These are phyloP conservation scores for Pseudotulostoma volvatum DNA, from an alignment of 495 filamentous ascomycete genomes.

Conservation along the genomic window DNA sequence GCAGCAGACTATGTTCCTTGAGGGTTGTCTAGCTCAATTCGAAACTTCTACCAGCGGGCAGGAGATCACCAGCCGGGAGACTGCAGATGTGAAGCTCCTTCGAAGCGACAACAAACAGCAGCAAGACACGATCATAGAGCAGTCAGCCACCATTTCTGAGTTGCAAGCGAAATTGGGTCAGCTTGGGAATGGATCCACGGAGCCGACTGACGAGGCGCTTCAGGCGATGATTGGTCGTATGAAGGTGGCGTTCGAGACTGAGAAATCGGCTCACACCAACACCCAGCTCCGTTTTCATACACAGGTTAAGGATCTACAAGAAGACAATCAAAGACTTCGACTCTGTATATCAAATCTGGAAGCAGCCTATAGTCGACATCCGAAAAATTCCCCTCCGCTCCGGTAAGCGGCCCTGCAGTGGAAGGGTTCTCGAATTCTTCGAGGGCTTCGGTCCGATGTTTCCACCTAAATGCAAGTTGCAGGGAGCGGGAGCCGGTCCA, in stretches of 20 bases:
- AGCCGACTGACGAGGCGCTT: not conserved
- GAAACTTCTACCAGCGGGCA: not conserved
- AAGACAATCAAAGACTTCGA: not conserved
- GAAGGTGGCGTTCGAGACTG: not conserved
- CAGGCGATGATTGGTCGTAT: not conserved
- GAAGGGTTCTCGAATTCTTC: too few species aligned
- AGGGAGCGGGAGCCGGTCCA: too few species aligned
- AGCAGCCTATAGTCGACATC: not conserved
- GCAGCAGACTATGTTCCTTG: not conserved
- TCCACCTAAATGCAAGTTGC: too few species aligned
- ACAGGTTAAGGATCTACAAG: not conserved
- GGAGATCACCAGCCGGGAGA: not conserved
- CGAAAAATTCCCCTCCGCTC: not conserved
- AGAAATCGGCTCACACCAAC: not conserved
- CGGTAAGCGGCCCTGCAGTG: too few species aligned
- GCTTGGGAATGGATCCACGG: not conserved
- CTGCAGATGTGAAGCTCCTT: not conserved
- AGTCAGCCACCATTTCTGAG: not conserved
- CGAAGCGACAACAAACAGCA: not conserved
- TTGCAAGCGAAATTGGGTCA: not conserved
- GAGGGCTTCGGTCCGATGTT: too few species aligned
- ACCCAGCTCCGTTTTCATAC: not conserved
- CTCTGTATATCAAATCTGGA: not conserved
- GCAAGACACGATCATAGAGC: not conserved
- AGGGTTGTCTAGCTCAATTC: not conserved